phyloP scores from a whole-genome alignment of 2,329 filamentous ascomycete genomes.

The Triangularia verruculosa region DNA sequence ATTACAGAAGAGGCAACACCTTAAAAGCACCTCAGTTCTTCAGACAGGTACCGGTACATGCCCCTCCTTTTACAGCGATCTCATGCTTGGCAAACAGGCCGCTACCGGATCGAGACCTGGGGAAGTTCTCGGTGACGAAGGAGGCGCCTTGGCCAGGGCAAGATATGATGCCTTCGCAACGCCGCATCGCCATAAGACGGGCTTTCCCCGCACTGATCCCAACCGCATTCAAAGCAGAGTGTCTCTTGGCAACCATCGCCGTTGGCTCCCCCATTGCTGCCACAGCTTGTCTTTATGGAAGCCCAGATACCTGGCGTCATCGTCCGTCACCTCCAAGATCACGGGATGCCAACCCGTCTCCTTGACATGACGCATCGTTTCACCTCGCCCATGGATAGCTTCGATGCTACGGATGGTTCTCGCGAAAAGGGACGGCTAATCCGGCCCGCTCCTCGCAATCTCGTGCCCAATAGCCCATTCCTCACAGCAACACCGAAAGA shows the following conservation, averaged over 20 bases:
- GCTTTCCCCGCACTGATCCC: constrained; percentile 10
- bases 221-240: background rate
- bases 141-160: background rate
- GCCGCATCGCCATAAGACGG: background rate
- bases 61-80: constrained; percentile 3
- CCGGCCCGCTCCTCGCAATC: background rate
- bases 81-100: background rate
- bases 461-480: background rate
- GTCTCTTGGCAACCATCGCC: background rate
- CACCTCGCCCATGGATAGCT: background rate
- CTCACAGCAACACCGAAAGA: background rate
- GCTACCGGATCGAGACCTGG: constrained; percentile 1
- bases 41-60: background rate
- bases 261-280: background rate
- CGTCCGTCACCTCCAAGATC: background rate
- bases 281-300: background rate
- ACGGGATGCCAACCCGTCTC: background rate
- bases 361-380: background rate
- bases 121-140: background rate
- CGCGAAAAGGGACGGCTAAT: background rate
- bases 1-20: background rate
- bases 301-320: background rate
- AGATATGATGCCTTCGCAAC: background rate
- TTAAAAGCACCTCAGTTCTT: background rate
- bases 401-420: no score